Percentiles rank a stretch among this genome's conserved stretches.
Conservation (phyloP, 495 filamentous ascomycete genomes). For the Xylaria grammica region DNA sequence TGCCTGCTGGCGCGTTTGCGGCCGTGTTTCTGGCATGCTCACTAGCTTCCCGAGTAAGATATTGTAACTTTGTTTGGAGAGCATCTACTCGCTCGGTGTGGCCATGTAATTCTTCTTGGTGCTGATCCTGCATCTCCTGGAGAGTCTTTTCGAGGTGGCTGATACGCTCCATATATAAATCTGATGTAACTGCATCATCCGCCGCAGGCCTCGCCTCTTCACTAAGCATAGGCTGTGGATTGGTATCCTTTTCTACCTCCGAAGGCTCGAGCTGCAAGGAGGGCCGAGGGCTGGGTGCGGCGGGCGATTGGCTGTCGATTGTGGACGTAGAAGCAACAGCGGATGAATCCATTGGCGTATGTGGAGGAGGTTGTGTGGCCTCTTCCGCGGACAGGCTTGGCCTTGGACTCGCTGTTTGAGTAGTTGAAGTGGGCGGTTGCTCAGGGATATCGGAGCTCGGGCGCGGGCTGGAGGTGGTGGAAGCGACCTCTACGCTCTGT, state of each 20-base stretch:
- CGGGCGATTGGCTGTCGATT: not conserved
- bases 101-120: constrained; percentile 78
- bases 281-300: not conserved
- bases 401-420: constrained; percentile 15
- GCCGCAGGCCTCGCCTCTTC: not conserved
- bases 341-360: not conserved
- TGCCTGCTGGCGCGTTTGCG: constrained; percentile 63
- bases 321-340: constrained; percentile 7
- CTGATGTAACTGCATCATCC: constrained; percentile 12
- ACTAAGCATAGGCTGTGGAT: not conserved
- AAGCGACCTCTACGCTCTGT: constrained; percentile 27
- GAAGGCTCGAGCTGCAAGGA: constrained; percentile 19
- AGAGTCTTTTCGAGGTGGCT: constrained; percentile 60
- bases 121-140: constrained; percentile 63
- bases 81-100: constrained; percentile 93
- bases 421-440: not conserved
- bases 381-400: constrained; percentile 20
- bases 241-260: constrained; percentile 1
- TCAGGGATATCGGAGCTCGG: constrained; percentile 28
- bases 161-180: constrained; percentile 44
- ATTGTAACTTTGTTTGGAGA: constrained; percentile 86
- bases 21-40: constrained; percentile 71
- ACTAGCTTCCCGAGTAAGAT: constrained; percentile 78
- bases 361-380: not conserved
- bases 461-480: constrained; percentile 32